These are phyloP conservation scores for Clonostachys rhizophaga DNA, from an alignment of 2,329 filamentous ascomycete species.

Conservation along the genomic window DNA sequence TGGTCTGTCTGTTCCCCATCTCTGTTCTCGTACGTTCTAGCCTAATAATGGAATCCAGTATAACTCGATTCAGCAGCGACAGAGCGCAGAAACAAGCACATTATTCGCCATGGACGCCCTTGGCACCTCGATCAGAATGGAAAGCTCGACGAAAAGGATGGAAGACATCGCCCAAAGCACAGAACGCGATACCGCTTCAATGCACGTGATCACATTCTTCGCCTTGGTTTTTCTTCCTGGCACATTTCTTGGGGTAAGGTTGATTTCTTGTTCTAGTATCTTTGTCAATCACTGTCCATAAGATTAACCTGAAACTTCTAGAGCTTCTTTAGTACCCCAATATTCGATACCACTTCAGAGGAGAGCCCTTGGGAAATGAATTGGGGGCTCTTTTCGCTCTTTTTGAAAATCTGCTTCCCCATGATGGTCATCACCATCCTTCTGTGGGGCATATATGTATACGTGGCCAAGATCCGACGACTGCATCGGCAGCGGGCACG, in stretches of 20 bases:
- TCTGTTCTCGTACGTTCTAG: not conserved
- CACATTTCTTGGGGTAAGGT: not conserved
- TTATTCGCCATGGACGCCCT: not conserved
- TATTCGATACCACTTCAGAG: not conserved
- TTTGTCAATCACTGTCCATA: not conserved
- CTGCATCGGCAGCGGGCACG: no score
- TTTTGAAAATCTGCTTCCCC: not conserved
- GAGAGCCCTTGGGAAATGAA: not conserved
- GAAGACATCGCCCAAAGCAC: not conserved
- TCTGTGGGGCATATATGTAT: not conserved
- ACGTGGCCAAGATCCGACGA: no score
- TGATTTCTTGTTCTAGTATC: not conserved
- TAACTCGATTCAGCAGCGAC: not conserved
- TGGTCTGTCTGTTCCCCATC: not conserved
- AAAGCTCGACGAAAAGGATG: no score
- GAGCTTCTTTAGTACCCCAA: not conserved
- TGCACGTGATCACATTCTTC: slow-evolving; percentile 1
- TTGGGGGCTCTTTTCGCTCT: not conserved
- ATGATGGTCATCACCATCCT: not conserved
- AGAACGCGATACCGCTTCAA: not conserved
- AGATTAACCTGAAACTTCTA: not conserved
- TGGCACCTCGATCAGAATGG: no score
- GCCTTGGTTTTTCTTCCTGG: slow-evolving; percentile 9
- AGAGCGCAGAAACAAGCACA: not conserved
- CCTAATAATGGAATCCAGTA: not conserved